phyloP scores from a whole-genome alignment of 345 rosid genomes.

The Eucalyptus grandis region DNA sequence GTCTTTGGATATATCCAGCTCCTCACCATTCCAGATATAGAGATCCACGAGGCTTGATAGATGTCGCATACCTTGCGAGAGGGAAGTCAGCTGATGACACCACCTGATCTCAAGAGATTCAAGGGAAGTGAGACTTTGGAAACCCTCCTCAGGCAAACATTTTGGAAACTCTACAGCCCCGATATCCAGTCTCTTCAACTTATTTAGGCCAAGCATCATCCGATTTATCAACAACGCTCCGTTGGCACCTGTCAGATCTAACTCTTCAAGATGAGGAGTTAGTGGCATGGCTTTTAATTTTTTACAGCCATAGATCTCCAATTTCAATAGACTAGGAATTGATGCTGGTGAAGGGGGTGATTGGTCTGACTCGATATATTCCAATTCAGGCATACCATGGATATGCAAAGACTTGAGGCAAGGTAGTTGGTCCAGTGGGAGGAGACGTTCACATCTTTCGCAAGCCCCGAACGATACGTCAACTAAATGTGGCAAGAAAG shows the following conservation, averaged over 20 bases:
- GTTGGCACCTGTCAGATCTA: fast-evolving
- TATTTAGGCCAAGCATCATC: neutral
- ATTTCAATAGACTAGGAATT: neutral
- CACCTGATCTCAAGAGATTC: neutral
- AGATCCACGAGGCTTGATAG: neutral
- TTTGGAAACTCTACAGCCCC: fast-evolving
- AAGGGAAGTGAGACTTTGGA: neutral
- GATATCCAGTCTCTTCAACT: neutral
- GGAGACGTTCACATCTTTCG: neutral
- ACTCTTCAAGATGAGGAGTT: neutral
- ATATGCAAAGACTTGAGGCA: neutral
- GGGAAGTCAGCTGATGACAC: neutral
- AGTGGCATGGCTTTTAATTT: neutral
- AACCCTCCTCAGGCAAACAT: neutral
- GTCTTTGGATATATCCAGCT: too few relatives aligned
- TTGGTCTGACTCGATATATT: neutral
- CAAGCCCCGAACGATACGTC: neutral
- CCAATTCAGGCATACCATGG: neutral
- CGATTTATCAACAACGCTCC: neutral
- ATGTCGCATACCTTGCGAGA: neutral
- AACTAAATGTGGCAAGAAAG: neutral
- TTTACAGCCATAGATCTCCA: fast-evolving
- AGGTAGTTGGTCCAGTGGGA: slow-evolving; percentile 4
- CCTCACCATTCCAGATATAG: neutral
- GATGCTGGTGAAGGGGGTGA: neutral